Evolutionary conservation across 208 protist genomes (phyloP), one percentile per base, ranked within the genome.

Genomic region (Endotrypanum monterogeii): DNA sequence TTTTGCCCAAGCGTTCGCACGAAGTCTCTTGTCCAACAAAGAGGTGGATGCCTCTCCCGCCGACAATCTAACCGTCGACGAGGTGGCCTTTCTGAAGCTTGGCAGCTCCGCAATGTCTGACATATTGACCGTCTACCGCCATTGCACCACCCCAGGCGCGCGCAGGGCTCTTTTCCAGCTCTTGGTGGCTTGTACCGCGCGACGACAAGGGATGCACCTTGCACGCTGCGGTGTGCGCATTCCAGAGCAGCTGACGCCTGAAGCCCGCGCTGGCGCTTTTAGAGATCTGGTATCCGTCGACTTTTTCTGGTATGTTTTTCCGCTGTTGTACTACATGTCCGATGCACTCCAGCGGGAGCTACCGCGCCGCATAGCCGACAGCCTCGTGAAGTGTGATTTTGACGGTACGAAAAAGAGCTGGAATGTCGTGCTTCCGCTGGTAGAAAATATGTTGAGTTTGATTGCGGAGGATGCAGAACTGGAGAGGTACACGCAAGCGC

Each of bases 281-380:
- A 70, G 76, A 6, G 83, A 85, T 54, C 72, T 96, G 12, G 79
- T 89, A 9, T 84, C 83, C 25, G 82, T 94, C 12, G 86, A 92
- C 25, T 89, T 94, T 73, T 91, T 90, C 67, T 96, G 92, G 92
- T 89, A 92, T 67, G 46, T 90, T 46, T 82, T 91, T 71, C 75
- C 86, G 58, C 80, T 96, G 20, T 73, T 96, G 32, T 90, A 90
- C 60, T 96, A 94, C 75, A 78, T 89, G 78, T 89, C 92, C 1
- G 83, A 89, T 41, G 71, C 83, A 4, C 80, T 84, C 54, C 78
- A 84, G 67, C 83, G 72, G 7, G 83, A 87, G 57, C 74, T 96
- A n/a, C 81, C 88, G 39, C 71, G 73, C 11, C 73, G 88, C 39
- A 88, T 95, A 65, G 84, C 83, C n/a, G 82, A 85, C 57, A 83